Evolutionary conservation across 352 stramenopile species (phyloP), one percentile per base, ranked within the genome.

Genomic region (Globisporangium apiculatum): DNA sequence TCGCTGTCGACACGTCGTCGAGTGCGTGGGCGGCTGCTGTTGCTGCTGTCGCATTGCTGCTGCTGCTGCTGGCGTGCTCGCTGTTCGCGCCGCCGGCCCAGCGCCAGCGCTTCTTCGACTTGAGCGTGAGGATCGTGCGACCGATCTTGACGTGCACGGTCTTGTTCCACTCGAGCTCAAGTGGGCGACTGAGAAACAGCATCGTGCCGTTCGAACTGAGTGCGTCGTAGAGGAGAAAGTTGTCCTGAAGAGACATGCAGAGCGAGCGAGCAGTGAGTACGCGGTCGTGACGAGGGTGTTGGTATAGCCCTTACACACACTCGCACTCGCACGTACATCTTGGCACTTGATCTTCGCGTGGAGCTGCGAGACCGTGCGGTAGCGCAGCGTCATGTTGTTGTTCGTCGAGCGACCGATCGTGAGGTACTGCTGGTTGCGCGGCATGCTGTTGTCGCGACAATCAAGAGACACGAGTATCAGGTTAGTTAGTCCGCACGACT

Each of bases 321-420:
- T 3, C 24, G 3, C 24, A 31, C 24, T 31, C 24, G 24, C 24
- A 87, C 82, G 47, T 74, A 93, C 83, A 58, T 91, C 76, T 62
- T 91, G 72, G 58, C 73, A 90, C 58, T 87, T 89, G 55, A 93
- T 64, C 64, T 91, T 91, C 46, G 83, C 83, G 54, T 93, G 83
- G 35, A 93, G 65, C 56, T 93, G 83, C 35, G 83, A 93, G n/a
- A 93, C 83, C 1, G 83, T 93, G 38, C 83, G 83, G 50, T 93
- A 93, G 6, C 83, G 79, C 24, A 93, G 69, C 9, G 80, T 90
- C 81, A 93, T 93, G 60, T 91, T 88, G 65, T 93, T 93, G 6
- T 69, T 89, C 24, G 81, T 93, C 17, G 83, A 91, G 31, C 81
- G 79, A 11, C 83, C 83, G 51, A 91, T 91, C 4, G 79, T 91